Evolutionary conservation across 2,329 filamentous ascomycete genomes (phyloP).

Genomic region (Pseudogymnoascus sp.): DNA sequence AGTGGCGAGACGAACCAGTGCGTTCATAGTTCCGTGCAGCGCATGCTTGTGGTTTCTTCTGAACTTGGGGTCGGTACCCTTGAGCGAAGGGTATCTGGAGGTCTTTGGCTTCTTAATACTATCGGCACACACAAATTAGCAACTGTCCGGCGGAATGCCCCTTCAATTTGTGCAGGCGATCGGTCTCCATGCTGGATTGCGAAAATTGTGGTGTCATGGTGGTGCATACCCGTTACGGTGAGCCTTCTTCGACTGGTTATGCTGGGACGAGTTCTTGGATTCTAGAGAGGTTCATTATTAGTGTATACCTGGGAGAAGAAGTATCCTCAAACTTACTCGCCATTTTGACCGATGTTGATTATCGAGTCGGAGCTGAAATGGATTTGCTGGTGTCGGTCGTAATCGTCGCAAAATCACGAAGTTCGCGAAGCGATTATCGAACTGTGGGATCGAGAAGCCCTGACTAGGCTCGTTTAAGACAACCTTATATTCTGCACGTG

Average conservation of each 20-base stretch:
- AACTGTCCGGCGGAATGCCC: not conserved
- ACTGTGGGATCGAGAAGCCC: slow-evolving; percentile 9
- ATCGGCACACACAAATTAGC: slow-evolving; percentile 19
- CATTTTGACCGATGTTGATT: slow-evolving; percentile 45
- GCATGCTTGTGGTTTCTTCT: slow-evolving; percentile 99
- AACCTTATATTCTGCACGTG: slow-evolving; percentile 5
- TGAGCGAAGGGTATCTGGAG: slow-evolving; percentile 95
- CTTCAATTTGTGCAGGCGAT: not conserved
- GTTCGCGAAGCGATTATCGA: slow-evolving; percentile 9
- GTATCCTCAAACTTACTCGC: slow-evolving; percentile 50
- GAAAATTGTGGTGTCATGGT: slow-evolving; percentile 1
- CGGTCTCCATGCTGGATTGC: not conserved
- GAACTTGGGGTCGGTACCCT: slow-evolving; percentile 99
- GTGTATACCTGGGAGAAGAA: not conserved
- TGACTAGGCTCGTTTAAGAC: slow-evolving; percentile 10
- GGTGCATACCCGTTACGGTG: slow-evolving; percentile 91
- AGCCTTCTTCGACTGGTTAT: slow-evolving; percentile 97
- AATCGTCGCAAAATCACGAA: slow-evolving; percentile 9
- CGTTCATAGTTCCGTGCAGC: slow-evolving; percentile 97
- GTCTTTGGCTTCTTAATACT: slow-evolving; percentile 99
- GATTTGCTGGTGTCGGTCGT: slow-evolving; percentile 9
- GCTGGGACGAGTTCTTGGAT: slow-evolving; percentile 99
- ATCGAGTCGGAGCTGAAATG: slow-evolving; percentile 9
- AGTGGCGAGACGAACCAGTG: slow-evolving; percentile 62
- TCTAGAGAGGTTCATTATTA: slow-evolving; percentile 45